Evolutionary conservation across 2,329 filamentous ascomycete species (phyloP).

Genomic region (Thelonectria olida): DNA sequence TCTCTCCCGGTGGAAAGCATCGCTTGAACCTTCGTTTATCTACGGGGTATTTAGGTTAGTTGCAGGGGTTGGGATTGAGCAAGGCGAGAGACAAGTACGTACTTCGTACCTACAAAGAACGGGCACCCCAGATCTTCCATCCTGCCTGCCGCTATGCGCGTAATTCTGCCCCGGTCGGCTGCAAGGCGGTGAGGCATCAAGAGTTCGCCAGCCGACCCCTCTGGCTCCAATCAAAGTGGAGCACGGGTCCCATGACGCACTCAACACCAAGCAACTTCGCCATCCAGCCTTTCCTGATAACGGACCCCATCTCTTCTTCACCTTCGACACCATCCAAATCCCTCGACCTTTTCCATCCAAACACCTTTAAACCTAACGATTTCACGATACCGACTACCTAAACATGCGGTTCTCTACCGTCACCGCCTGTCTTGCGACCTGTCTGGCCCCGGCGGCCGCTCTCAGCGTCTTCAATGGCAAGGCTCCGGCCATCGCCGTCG

Average conservation of each 20-base stretch:
- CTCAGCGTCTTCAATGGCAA: slow-evolving; percentile 52
- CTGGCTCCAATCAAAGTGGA: slow-evolving; percentile 36
- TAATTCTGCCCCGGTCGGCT: slow-evolving; percentile 2
- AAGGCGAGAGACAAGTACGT: neutral
- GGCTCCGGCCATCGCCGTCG: slow-evolving; percentile 51
- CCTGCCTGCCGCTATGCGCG: slow-evolving; percentile 14
- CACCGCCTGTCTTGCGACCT: slow-evolving; percentile 56
- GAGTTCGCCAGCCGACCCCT: slow-evolving; percentile 27
- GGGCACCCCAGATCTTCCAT: slow-evolving; percentile 23
- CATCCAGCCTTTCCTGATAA: slow-evolving; percentile 38
- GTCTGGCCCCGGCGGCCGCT: slow-evolving; percentile 56
- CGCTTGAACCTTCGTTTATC: too few species aligned
- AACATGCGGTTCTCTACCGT: slow-evolving; percentile 51
- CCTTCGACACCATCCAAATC: slow-evolving; percentile 22
- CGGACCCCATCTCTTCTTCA: slow-evolving; percentile 22
- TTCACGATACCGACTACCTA: slow-evolving; percentile 1
- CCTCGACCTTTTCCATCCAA: slow-evolving; percentile 18
- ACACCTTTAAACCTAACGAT: slow-evolving; percentile 4
- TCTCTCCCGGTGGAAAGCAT: too few species aligned
- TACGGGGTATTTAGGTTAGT: too few species aligned
- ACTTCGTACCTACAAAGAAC: neutral
- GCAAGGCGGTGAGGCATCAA: slow-evolving; percentile 41
- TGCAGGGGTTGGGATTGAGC: too few species aligned
- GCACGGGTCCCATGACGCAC: slow-evolving; percentile 50
- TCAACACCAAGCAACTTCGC: slow-evolving; percentile 41